Evolutionary conservation across 2,329 filamentous ascomycete species (phyloP), one percentile per base, ranked within the genome.

Genomic region (Botryosphaeria agaves): DNA sequence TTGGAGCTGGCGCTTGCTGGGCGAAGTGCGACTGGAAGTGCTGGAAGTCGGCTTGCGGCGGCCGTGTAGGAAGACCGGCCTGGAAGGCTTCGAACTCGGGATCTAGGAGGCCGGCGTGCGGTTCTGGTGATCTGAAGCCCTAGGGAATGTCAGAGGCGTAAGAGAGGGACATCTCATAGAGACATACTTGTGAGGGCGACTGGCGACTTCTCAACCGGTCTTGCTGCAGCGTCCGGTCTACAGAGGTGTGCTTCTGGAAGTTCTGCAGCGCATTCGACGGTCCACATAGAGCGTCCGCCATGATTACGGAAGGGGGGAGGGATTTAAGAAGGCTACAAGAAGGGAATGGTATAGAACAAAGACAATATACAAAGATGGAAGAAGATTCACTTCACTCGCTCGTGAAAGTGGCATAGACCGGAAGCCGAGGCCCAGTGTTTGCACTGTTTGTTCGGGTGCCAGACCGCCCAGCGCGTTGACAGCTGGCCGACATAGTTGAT

Each of bases 231-330:
- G 73, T 73, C 32, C 75, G 64, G 47, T 84, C 76, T 37, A 69
- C 64, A 29, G 74, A 64, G 7, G 69, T 59, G 50, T 83, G 77
- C 43, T 76, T 73, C 43, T 76, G 68, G 47, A 84, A 71, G 45
- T 68, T 75, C 52, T 82, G 78, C 31, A 81, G 66, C 38, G 76
- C 66, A 52, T 79, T 83, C 8, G 78, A 79, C 12, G 78, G 76
- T 35, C 79, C 77, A 49, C 79, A 85, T 33, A 80, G 58, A 41
- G 67, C 63, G 44, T 79, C 73, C 31, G 69, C 61, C 74, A 79
- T 79, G 42, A 39, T 57, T 45, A 23, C 12, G 15, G 17, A 6
- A 15, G n/a, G n/a, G n/a, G n/a, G n/a, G n/a, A n/a, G n/a, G n/a
- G n/a, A n/a, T n/a, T n/a, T n/a, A n/a, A n/a, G n/a, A n/a, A n/a